Percentiles rank a stretch among this genome's conserved stretches.
These are phyloP conservation scores for Stephania cephalantha DNA, from an alignment of 164 flowering plant genomes.

Conservation along the genomic window DNA sequence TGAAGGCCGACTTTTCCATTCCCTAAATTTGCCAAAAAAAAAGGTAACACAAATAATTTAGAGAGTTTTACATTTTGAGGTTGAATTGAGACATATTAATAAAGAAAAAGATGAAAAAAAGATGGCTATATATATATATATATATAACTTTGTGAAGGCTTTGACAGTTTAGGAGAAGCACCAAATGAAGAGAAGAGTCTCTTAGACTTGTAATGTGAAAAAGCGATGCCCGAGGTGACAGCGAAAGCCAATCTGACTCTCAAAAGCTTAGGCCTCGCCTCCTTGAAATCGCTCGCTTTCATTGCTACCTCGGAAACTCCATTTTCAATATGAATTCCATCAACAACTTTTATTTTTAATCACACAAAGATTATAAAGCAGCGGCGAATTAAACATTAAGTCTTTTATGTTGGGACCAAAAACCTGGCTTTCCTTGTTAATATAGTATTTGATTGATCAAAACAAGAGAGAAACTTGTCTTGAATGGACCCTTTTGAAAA, in stretches of 20 bases:
- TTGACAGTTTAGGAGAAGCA: background rate
- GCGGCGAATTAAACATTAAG: background rate
- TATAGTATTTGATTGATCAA: background rate
- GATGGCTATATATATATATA: no score
- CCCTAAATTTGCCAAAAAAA: background rate
- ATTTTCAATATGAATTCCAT: background rate
- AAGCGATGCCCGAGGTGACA: constrained; percentile 58
- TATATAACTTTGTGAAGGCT: constrained; percentile 34
- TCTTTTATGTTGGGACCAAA: background rate
- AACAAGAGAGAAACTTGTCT: background rate
- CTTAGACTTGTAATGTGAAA: constrained; percentile 31
- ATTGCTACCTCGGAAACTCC: background rate
- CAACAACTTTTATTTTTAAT: background rate
- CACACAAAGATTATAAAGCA: background rate
- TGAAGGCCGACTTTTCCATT: background rate
- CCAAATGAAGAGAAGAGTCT: constrained; percentile 7
- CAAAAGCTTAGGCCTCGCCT: constrained; percentile 33
- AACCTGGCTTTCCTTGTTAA: background rate
- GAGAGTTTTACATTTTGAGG: no score
- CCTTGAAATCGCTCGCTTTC: background rate
- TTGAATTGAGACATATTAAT: no score
- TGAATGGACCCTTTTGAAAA: no score
- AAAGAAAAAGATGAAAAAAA: no score
- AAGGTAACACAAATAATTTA: background rate
- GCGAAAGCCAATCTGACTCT: constrained; percentile 73